Evolutionary conservation across 2,329 filamentous ascomycete species (phyloP).

Genomic region (Lachnellula occidentalis): DNA sequence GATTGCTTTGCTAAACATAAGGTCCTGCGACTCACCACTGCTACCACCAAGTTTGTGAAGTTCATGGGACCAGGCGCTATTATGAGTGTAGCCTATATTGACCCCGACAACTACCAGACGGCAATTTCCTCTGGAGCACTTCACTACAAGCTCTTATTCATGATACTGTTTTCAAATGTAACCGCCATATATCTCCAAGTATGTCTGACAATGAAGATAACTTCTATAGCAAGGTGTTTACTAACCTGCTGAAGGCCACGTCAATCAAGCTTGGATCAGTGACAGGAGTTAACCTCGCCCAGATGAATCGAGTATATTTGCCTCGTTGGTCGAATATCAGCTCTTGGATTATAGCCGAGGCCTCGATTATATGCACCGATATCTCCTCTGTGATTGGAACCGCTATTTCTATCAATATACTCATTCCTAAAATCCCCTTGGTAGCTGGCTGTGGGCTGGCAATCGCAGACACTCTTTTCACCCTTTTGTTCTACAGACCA

Average conservation of each 20-base stretch:
- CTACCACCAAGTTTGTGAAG: conserved; percentile 34
- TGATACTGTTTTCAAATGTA: conserved; percentile 49
- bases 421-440: conserved; percentile 56
- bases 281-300: conserved; percentile 45
- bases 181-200: conserved; percentile 46
- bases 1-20: neutral
- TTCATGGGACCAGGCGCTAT: conserved; percentile 44
- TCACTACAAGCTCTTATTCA: conserved; percentile 47
- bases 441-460: conserved; percentile 62
- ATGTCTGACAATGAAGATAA: neutral
- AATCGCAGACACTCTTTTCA: conserved; percentile 60
- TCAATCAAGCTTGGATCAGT: conserved; percentile 38
- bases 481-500: conserved; percentile 59
- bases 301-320: conserved; percentile 45
- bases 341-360: conserved; percentile 47
- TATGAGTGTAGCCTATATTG: conserved; percentile 32
- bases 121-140: conserved; percentile 49
- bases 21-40: neutral
- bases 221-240: neutral
- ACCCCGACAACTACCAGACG: conserved; percentile 47
- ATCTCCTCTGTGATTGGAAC: conserved; percentile 56
- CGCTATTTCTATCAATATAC: conserved; percentile 62
- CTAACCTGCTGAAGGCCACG: conserved; percentile 38
- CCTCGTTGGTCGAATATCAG: conserved; percentile 46
- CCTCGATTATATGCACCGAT: conserved; percentile 32